phyloP scores from a whole-genome alignment of 2,329 filamentous ascomycete genomes.

The Neofusicoccum laricinum region DNA sequence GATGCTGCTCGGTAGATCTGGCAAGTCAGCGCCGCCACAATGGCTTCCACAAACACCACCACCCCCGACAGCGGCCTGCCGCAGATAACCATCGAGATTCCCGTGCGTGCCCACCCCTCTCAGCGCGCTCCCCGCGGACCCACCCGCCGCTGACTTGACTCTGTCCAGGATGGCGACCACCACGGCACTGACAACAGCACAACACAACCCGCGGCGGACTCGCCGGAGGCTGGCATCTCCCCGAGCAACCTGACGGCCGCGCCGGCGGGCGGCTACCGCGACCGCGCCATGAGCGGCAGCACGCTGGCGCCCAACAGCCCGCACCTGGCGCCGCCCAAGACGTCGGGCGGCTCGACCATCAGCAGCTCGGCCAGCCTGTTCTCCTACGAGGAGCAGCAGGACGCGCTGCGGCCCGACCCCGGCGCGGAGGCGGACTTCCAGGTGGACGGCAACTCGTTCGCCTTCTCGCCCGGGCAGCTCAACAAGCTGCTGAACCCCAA shows the following conservation, averaged over 20 bases:
- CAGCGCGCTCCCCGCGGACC: neutral
- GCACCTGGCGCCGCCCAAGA: constrained; percentile 8
- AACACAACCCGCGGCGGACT: neutral
- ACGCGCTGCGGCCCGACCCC: constrained; percentile 72
- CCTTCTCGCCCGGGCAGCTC: constrained; percentile 77
- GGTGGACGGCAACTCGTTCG: constrained; percentile 72
- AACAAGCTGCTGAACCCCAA: constrained; percentile 81
- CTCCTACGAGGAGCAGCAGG: constrained; percentile 34
- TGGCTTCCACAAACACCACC: neutral
- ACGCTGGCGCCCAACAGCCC: constrained; percentile 1
- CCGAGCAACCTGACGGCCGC: neutral
- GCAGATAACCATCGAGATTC: constrained; percentile 12
- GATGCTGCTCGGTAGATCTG: neutral
- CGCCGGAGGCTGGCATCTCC: neutral
- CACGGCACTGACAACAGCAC: neutral
- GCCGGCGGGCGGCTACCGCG: neutral
- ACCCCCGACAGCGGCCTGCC: neutral
- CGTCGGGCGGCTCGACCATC: constrained; percentile 9
- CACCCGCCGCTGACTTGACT: neutral
- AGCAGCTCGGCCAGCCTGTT: constrained; percentile 15
- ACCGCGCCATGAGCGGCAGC: constrained; percentile 17
- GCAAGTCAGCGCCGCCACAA: neutral
- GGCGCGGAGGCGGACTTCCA: constrained; percentile 73
- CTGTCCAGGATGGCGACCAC: neutral
- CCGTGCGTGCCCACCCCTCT: neutral